These are phyloP conservation scores for Corymbia citriodora DNA, from an alignment of 441 rosid genomes.

Conservation along the genomic window DNA sequence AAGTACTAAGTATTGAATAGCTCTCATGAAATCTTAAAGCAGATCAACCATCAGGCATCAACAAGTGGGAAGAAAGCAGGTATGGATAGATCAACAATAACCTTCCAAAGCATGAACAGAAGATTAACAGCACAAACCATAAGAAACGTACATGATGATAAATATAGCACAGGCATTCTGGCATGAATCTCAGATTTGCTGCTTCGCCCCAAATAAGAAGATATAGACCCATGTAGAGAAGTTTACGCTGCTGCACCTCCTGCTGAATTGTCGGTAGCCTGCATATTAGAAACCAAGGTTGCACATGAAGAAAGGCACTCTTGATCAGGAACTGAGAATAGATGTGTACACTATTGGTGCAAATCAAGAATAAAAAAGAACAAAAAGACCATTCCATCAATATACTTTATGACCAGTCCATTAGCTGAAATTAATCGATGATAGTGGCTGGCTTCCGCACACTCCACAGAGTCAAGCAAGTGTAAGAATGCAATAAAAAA, in stretches of 20 bases:
- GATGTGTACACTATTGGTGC: neutral
- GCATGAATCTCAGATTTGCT: constrained; percentile 98
- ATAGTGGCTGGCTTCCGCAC: neutral
- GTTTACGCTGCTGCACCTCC: constrained; percentile 95
- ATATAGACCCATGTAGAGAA: constrained; percentile 89
- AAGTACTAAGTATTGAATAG: too few relatives aligned
- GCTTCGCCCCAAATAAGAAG: constrained; percentile 99
- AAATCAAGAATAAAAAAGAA: too few relatives aligned
- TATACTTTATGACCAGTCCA: too few relatives aligned
- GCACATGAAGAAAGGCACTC: neutral
- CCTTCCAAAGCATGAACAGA: neutral
- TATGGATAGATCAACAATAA: neutral
- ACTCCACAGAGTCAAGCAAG: neutral
- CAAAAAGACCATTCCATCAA: neutral
- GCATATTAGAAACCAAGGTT: constrained; percentile 5
- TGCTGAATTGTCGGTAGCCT: constrained; percentile 99
- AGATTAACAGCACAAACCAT: neutral
- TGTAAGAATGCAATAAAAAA: neutral
- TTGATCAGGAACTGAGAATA: neutral
- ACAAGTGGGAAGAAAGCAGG: neutral
- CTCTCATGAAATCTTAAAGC: too few relatives aligned
- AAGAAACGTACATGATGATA: constrained; percentile 81
- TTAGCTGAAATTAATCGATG: too few relatives aligned
- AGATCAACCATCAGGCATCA: neutral
- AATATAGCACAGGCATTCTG: constrained; percentile 95